Evolutionary conservation across 2,329 filamentous ascomycete genomes (phyloP), one percentile per base, ranked within the genome.

Genomic region (Alternaria incomplexa): DNA sequence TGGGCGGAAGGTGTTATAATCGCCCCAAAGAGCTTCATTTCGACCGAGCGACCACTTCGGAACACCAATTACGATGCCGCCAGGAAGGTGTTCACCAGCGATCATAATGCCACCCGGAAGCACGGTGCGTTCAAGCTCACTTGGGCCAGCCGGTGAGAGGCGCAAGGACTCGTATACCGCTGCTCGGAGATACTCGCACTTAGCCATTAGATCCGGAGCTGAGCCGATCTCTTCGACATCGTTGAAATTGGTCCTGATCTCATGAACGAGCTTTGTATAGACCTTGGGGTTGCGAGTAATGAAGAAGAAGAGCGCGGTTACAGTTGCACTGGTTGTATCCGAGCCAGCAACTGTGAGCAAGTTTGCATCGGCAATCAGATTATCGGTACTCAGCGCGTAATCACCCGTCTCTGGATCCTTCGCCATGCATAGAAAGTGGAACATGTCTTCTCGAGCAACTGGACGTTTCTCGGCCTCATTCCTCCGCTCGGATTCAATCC

Each of bases 371-470:
- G 62, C 60, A 66, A 77, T 79, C 12, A 84, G 64, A 47, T 83
- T 81, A 36, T 73, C 68, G 57, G 66, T 54, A 44, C 71, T 62
- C 69, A 79, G 73, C 32, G 78, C 72, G 23, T 53, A 57, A 30
- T 74, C 51, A 61, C 78, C 73, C 6, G 80, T 80, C 55, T 81
- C 70, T 4, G 79, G 77, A 71, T 85, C 76, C 66, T 78, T 76
- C 58, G 80, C 77, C 44, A 77, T 70, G 51, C 79, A 70, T 8
- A 81, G 71, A 72, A 83, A 73, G 62, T 81, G 71, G 66, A 80
- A 77, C 64, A 82, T 79, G 66, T 82, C 65, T 58, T 79, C 77
- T 23, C 63, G 44, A 15, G 67, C 45, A 13, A 32, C 46, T 52
- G 45, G 60, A 12, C 28, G 47, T 15, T 60, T 60, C 10, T 57